A percentile compares a stretch with the other conserved stretches of the same genome.
phyloP scores from a whole-genome alignment of 306 rosid genomes.

The Malus sylvestris region DNA sequence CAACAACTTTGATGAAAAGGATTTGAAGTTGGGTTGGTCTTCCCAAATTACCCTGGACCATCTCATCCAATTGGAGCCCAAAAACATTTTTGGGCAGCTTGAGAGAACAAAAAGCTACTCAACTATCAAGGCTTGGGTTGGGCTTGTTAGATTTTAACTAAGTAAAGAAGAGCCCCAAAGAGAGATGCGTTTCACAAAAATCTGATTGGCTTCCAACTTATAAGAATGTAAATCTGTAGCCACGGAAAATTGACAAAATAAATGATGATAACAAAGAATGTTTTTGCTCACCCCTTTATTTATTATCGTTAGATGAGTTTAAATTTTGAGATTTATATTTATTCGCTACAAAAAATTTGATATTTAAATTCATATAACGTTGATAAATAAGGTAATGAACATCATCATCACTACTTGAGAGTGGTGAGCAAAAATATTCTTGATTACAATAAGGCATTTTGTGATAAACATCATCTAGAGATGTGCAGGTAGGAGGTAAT shows the following conservation, averaged over 20 bases:
- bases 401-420: too few relatives aligned
- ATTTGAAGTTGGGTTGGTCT: neutral
- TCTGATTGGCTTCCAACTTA: too few relatives aligned
- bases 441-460: neutral
- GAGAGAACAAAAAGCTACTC: neutral
- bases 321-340: too few relatives aligned
- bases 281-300: too few relatives aligned
- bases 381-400: too few relatives aligned
- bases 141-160: neutral
- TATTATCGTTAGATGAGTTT: too few relatives aligned
- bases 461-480: neutral
- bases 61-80: neutral
- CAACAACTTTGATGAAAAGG: neutral
- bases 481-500: neutral
- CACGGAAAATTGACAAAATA: too few relatives aligned
- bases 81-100: neutral
- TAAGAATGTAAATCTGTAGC: too few relatives aligned
- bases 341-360: too few relatives aligned
- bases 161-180: neutral
- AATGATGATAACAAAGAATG: too few relatives aligned
- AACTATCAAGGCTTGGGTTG: neutral
- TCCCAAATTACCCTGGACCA: neutral
- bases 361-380: too few relatives aligned
- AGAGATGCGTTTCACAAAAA: neutral
- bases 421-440: too few relatives aligned